phyloP scores from a whole-genome alignment of 768 basidiomycete genomes.

The Trametes cubensis region DNA sequence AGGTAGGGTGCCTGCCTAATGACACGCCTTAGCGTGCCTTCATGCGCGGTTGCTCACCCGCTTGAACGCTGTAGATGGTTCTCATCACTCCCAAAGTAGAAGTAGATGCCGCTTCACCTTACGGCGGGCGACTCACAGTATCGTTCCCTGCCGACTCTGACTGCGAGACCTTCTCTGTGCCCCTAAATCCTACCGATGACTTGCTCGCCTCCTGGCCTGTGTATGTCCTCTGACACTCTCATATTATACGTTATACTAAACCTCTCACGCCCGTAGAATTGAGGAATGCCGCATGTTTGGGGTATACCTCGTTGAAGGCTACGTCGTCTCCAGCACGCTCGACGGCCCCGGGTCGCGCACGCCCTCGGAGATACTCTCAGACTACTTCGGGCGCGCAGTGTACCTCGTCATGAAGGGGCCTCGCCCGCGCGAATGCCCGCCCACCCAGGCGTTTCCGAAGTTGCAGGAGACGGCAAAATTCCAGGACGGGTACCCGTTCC shows the following conservation, averaged over 20 bases:
- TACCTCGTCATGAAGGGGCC: constrained; percentile 72
- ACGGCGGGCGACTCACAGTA: constrained; percentile 55
- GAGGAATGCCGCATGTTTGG: constrained; percentile 55
- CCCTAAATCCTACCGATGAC: constrained; percentile 56
- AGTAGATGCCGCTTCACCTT: constrained; percentile 44
- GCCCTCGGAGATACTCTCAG: constrained; percentile 59
- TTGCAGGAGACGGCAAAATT: constrained; percentile 58
- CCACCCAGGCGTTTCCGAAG: constrained; percentile 59
- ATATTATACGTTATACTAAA: not conserved
- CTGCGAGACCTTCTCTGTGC: constrained; percentile 59
- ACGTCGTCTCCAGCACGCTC: constrained; percentile 54
- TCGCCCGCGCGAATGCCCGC: constrained; percentile 48
- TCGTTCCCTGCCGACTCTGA: constrained; percentile 62
- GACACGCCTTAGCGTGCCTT: not conserved
- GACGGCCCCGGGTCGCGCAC: constrained; percentile 37
- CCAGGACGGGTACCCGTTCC: constrained; percentile 74
- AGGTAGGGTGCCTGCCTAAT: constrained; percentile 42
- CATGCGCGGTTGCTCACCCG: not conserved
- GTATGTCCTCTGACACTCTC: constrained; percentile 42
- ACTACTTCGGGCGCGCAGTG: constrained; percentile 62
- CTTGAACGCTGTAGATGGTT: constrained; percentile 54
- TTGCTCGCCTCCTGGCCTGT: constrained; percentile 55
- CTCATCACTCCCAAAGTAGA: constrained; percentile 62
- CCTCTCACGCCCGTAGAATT: constrained; percentile 43
- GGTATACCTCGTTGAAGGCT: constrained; percentile 58